Base-by-base conservation (phyloP, 225 moss, liverwort and hornwort genomes). In the Marchantia paleacea region DNA sequence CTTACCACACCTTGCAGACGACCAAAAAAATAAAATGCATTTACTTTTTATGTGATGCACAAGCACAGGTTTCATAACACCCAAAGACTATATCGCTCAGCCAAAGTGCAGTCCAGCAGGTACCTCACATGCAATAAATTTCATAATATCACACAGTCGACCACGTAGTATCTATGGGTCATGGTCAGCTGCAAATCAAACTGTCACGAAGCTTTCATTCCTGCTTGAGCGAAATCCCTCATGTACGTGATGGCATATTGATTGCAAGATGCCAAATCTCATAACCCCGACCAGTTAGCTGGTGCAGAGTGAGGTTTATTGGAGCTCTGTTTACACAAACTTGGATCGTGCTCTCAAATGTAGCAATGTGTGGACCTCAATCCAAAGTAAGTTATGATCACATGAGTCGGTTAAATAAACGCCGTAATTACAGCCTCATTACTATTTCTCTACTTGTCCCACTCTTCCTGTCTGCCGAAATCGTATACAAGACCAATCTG, bases 401-500 rank as follows among this genome's bases (percentile, higher is more conserved):
- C 55, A 75, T 26, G 55, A 55, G 55, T 25, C 55, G 26, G 29
- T 24, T 75, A 52, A 51, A 51, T 72, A 51, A 72, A n/a, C 0
- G 29, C 58, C 30, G 16, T 14, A 22, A 76, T 60, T 60, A 76
- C 16, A 55, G 25, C 74, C 26, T 54, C 74, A 76, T 31, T 10
- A 11, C 58, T 76, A 19, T 60, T 20, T 26, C 24, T n/a, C 77
- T 78, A 88, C 24, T 77, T 77, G 49, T 77, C 77, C 85, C 88
- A 88, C 11, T 83, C 79, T 10, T 88, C 81, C 76, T 88, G 88
- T 81, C 88, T 83, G 55, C 88, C 88, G 58, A 88, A 88, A 69
- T 88, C 85, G 70, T 83, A 83, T 65, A 85, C 88, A 25, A 88
- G 62, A 13, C 81, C 88, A 77, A 88, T 88, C 88, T 88, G 83